Base-by-base conservation (phyloP, 2,329 filamentous ascomycete species). In the Claviceps sp. region DNA sequence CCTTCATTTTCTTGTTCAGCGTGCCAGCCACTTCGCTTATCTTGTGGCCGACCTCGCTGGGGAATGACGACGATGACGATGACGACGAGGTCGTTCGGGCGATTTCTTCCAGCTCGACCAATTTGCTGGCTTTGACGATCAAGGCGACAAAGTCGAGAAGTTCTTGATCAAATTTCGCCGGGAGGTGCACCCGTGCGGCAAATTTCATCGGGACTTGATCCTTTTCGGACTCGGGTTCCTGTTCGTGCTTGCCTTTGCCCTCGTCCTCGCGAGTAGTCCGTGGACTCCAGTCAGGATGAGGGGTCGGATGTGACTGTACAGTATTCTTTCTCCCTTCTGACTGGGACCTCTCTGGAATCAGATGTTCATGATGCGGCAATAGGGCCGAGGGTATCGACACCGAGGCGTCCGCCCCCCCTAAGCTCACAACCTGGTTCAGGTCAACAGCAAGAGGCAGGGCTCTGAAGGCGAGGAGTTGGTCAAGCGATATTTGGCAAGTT, bases 1-100 rank as follows among this genome's bases (percentile, higher is more conserved):
- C 74, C 53, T 69, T 69, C 55, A 84, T 66, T 52, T 89, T 73
- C 53, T 63, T 66, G 22, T 50, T 53, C 36, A 53, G 29, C 1
- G 44, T 16, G 5, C 51, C 47, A 5, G 51, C 42, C 7, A 53
- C 23, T 16, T 53, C 51, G 20, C 37, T 53, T n/a, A 53, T 22
- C 51, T 38, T 53, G 6, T 13, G 47, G 23, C 26, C 36, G 23
- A 47, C 44, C 11, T 50, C 37, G 13, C 45, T 22, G 2, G 22
- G 14, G 11, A 22, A 9, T 6, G 38, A 40, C n/a, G 38, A 8
- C n/a, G 38, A 40, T 3, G 38, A 40, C 7, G 17, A 8, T 16
- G 39, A 42, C 8, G 39, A 44, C 22, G 42, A 11, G 11, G 42
- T 11, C 16, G 42, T 22, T n/a, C 37, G 40, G 7, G 37, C n/a